Conservation (phyloP, 371 early-diverging fungal species). For the Mucor lusitanicus region DNA sequence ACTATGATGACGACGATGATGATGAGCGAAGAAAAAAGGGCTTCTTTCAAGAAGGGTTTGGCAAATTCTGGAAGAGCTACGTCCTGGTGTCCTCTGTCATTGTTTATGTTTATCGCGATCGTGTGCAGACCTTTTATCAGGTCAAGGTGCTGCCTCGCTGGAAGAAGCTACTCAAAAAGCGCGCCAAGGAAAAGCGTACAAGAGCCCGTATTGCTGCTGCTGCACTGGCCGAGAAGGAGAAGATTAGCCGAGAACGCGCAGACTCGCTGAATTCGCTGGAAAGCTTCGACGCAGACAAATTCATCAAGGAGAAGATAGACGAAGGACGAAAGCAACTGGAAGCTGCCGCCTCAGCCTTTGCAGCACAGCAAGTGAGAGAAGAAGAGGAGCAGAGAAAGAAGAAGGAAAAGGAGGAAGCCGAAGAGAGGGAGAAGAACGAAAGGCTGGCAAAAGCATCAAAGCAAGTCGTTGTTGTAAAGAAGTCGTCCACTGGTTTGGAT, state of each 20-base stretch:
- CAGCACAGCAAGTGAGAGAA: background rate
- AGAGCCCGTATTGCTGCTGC: slow-evolving; percentile 23
- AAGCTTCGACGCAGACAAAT: slow-evolving; percentile 2
- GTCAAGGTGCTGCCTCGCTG: slow-evolving; percentile 20
- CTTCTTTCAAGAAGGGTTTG: slow-evolving; percentile 34
- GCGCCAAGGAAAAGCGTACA: slow-evolving; percentile 19
- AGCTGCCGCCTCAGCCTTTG: background rate
- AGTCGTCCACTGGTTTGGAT: slow-evolving; percentile 29
- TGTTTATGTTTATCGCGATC: slow-evolving; percentile 32
- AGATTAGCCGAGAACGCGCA: slow-evolving; percentile 12
- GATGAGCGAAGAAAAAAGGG: slow-evolving; percentile 12
- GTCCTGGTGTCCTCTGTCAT: slow-evolving; percentile 20
- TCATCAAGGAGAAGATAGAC: background rate
- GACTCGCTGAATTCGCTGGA: slow-evolving; percentile 7
- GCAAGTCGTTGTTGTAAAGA: slow-evolving; percentile 11
- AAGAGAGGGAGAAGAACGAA: background rate
- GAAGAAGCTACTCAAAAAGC: slow-evolving; percentile 24
- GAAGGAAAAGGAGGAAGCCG: background rate
- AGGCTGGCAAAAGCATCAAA: background rate
- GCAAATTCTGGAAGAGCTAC: slow-evolving; percentile 43
- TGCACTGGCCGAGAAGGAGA: slow-evolving; percentile 15
- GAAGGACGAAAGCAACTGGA: background rate
- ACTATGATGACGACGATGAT: background rate
- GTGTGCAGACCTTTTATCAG: slow-evolving; percentile 18
- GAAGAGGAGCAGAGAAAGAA: slow-evolving; percentile 2